These are phyloP conservation scores for Hibiscus tridactylites DNA, from an alignment of 345 rosid genomes.

Conservation along the genomic window DNA sequence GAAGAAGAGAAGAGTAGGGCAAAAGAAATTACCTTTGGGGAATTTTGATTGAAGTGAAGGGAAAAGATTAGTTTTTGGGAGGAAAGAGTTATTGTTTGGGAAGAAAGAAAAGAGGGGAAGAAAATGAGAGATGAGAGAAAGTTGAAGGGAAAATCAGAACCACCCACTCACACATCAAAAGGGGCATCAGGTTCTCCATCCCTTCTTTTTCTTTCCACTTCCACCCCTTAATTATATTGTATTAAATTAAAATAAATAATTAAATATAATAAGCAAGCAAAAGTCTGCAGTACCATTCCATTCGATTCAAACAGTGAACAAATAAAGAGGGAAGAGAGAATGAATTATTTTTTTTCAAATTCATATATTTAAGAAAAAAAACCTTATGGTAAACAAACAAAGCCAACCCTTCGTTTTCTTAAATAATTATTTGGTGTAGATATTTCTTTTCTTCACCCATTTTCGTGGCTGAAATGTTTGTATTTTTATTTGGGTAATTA, in stretches of 20 bases:
- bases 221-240: neutral
- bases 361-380: too few species aligned
- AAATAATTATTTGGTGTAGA: too few species aligned
- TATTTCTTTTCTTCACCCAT: too few species aligned
- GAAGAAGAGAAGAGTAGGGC: neutral
- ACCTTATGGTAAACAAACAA: neutral
- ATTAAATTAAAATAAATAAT: neutral
- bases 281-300: neutral
- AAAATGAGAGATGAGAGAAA: constrained; percentile 1
- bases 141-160: constrained; percentile 25
- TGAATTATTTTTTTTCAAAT: neutral
- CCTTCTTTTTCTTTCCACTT: neutral
- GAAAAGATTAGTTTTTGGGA: neutral
- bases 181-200: constrained; percentile 36
- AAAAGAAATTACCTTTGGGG: constrained; percentile 13
- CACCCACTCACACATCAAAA: constrained; percentile 67
- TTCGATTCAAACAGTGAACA: neutral
- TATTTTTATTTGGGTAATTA: too few species aligned
- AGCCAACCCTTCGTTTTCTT: too few species aligned
- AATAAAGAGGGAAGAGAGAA: neutral
- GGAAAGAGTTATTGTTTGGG: neutral
- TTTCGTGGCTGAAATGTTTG: too few species aligned
- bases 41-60: neutral
- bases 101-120: neutral
- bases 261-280: neutral